A percentile compares a stretch with the other conserved stretches of the same genome.
phyloP scores from a whole-genome alignment of 2,329 filamentous ascomycete genomes.

The Claviceps quebecensis region DNA sequence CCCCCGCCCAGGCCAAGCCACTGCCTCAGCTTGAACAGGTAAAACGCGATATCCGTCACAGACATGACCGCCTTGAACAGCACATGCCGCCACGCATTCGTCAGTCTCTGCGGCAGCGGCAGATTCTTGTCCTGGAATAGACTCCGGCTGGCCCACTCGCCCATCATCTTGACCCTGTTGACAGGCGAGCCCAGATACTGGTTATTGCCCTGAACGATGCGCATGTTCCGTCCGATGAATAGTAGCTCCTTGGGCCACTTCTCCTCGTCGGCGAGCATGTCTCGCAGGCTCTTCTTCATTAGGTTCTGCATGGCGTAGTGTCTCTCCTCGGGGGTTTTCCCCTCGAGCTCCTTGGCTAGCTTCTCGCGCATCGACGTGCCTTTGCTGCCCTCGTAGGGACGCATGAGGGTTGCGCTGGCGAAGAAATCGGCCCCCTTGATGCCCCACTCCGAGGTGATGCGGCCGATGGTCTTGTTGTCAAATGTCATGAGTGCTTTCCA shows the following conservation, averaged over 20 bases:
- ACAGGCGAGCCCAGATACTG: conserved; percentile 81
- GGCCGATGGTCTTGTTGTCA: conserved; percentile 65
- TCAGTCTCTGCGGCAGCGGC: conserved; percentile 44
- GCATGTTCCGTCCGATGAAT: conserved; percentile 82
- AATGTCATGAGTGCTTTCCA: conserved; percentile 93
- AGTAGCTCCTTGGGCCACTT: conserved; percentile 85
- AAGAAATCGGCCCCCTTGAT: conserved; percentile 83
- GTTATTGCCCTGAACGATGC: conserved; percentile 88
- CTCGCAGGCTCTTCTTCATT: conserved; percentile 54
- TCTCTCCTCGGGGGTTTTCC: conserved; percentile 50
- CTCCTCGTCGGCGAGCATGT: conserved; percentile 68
- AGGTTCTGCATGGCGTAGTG: conserved; percentile 81
- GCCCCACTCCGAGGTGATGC: conserved; percentile 70
- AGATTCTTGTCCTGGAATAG: conserved; percentile 62
- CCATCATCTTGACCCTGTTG: conserved; percentile 88
- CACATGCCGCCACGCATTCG: conserved; percentile 62
- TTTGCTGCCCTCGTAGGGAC: conserved; percentile 80
- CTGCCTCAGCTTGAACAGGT: conserved; percentile 65
- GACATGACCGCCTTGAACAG: conserved; percentile 70
- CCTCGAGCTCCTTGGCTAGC: conserved; percentile 51
- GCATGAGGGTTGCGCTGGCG: conserved; percentile 76
- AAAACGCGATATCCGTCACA: conserved; percentile 69
- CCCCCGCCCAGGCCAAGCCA: conserved; percentile 62
- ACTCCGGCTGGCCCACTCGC: conserved; percentile 73
- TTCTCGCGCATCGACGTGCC: conserved; percentile 42